phyloP scores from a whole-genome alignment of 345 rosid species.

The Sonneratia alba region DNA sequence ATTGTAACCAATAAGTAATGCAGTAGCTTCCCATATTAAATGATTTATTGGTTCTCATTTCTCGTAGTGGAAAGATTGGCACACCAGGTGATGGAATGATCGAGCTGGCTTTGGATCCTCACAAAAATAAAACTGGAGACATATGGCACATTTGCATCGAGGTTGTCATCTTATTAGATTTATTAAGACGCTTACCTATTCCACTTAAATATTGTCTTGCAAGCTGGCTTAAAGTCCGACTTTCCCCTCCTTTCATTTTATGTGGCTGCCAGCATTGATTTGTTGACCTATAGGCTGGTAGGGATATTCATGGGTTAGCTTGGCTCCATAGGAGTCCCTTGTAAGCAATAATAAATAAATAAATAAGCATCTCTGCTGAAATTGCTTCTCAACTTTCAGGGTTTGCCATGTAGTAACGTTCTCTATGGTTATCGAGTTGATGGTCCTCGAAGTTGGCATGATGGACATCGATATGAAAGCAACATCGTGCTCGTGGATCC shows the following conservation, averaged over 20 bases:
- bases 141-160: slow-evolving; percentile 77
- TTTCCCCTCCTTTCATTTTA: neutral
- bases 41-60: slow-evolving; percentile 16
- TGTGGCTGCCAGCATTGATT: neutral
- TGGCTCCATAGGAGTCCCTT: neutral
- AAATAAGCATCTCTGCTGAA: slow-evolving; percentile 4
- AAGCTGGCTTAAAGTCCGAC: neutral
- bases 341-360: neutral
- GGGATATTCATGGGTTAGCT: neutral
- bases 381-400: slow-evolving; percentile 32
- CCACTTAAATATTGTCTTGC: neutral
- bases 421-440: slow-evolving; percentile 83
- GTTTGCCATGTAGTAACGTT: slow-evolving; percentile 53
- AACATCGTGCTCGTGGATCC: slow-evolving; percentile 68
- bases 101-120: slow-evolving; percentile 66
- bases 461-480: slow-evolving; percentile 77
- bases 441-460: slow-evolving; percentile 71
- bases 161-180: slow-evolving; percentile 30
- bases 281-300: neutral
- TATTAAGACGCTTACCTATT: neutral
- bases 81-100: slow-evolving; percentile 34
- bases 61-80: slow-evolving; percentile 20
- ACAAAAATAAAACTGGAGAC: slow-evolving; percentile 70
- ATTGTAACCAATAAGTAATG: neutral
- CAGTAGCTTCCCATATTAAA: slow-evolving; percentile 7